Evolutionary conservation across 805 yeast species (phyloP), one percentile per base, ranked within the genome.

Genomic region (Candida ipomoeae): DNA sequence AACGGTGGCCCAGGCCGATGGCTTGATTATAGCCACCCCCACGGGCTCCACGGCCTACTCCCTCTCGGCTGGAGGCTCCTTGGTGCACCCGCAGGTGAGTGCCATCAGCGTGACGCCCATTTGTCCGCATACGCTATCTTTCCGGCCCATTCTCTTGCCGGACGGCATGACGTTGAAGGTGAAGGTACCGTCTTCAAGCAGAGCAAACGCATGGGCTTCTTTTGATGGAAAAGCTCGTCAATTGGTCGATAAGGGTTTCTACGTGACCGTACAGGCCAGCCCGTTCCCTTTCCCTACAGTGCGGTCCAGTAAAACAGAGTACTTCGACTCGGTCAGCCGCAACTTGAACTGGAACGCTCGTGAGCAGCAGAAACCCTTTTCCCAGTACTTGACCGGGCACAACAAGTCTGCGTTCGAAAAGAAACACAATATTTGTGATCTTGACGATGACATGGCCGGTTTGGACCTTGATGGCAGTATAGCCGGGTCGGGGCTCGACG

Each of bases 21-120:
- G 97, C 0, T 71, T 91, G 15, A 91, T 92, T 49, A 78, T 91
- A 33, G 95, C 96, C 0, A 90, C 97, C 0, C 97, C 97, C 3
- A 90, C 97, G 0, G 97, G 97, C 0, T 89, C 97, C 1, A 92
- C 98, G 0, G 98, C 98, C 0, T 92, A 92, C 66, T 90, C 97
- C 0, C 73, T 92, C 45, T 85, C 96, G 40, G 97, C 98, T 0
- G 97, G 97, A 13, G 98, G 98, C 1, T 85, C 96, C 0, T 76
- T 92, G 45, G 96, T 92, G 4, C 97, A 91, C 61, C 97, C 98
- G 0, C 90, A 89, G 32, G 96, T 92, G 14, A 85, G 90, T 53
- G 96, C 96, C 8, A 87, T 91, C 31, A 83, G 90, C 49, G 90
- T 92, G 6, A 90, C 98, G 0, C 98, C 98, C 0, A 90, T 92